Conservation (phyloP, 805 yeast species). For the Ogataea siamensis region DNA sequence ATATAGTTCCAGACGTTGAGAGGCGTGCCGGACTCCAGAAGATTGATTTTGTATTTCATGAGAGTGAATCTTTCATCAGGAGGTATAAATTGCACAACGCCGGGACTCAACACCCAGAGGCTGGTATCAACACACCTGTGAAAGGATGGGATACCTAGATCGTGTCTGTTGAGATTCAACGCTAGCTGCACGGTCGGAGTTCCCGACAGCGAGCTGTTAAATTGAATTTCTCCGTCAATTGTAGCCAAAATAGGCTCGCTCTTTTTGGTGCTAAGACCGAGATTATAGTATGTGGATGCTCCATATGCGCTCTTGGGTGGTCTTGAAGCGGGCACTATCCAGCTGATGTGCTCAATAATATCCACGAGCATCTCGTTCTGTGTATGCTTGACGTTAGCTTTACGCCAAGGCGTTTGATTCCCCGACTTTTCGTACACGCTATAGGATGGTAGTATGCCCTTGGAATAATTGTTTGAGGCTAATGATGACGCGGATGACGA, state of each 20-base stretch:
- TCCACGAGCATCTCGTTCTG: slow-evolving; percentile 88
- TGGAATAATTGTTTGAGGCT: slow-evolving; percentile 12
- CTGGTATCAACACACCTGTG: slow-evolving; percentile 66
- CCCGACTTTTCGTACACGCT: slow-evolving; percentile 36
- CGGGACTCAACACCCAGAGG: slow-evolving; percentile 47
- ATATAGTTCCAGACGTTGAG: slow-evolving; percentile 32
- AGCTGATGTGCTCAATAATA: slow-evolving; percentile 61
- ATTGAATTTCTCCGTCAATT: slow-evolving; percentile 61
- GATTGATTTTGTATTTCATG: slow-evolving; percentile 61
- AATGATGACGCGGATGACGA: slow-evolving; percentile 17
- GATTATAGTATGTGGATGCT: slow-evolving; percentile 32
- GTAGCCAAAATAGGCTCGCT: slow-evolving; percentile 44
- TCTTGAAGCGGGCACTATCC: slow-evolving; percentile 43
- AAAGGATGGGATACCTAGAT: slow-evolving; percentile 57
- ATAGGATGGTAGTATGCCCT: slow-evolving; percentile 9
- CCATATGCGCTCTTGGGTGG: slow-evolving; percentile 4
- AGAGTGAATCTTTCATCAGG: slow-evolving; percentile 78
- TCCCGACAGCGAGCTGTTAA: slow-evolving; percentile 73
- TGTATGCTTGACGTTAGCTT: slow-evolving; percentile 63
- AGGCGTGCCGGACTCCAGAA: slow-evolving; percentile 31
- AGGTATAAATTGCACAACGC: slow-evolving; percentile 67
- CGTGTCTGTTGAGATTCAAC: slow-evolving; percentile 46
- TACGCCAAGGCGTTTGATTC: slow-evolving; percentile 72
- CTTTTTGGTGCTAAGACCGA: slow-evolving; percentile 18
- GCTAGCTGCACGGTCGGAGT: slow-evolving; percentile 65